Conservation (phyloP, 139 green algal genomes). For the Picochlorum sp. region DNA sequence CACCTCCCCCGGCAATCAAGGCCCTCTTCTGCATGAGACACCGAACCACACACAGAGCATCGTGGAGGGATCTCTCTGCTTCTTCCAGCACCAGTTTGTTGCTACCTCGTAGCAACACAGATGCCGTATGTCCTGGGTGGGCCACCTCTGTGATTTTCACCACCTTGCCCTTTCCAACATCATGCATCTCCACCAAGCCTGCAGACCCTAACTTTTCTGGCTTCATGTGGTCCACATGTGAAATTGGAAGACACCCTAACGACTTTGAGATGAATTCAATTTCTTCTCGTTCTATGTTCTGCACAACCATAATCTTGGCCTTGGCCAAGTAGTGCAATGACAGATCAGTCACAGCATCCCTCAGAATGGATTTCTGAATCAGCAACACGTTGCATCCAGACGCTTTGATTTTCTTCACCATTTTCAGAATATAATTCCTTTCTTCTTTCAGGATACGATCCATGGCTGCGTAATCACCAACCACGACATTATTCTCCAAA, state of each 20-base stretch:
- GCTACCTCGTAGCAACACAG: slow-evolving; percentile 86
- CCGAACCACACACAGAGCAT: slow-evolving; percentile 85
- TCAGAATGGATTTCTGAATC: slow-evolving; percentile 97
- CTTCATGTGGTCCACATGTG: slow-evolving; percentile 92
- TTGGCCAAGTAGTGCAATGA: slow-evolving; percentile 97
- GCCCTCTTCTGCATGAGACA: slow-evolving; percentile 94
- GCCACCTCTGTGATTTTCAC: slow-evolving; percentile 92
- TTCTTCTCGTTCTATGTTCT: slow-evolving; percentile 95
- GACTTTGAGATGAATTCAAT: slow-evolving; percentile 98
- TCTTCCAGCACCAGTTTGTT: slow-evolving; percentile 92
- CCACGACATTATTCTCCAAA: slow-evolving; percentile 95
- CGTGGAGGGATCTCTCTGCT: slow-evolving; percentile 86
- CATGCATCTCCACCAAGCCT: slow-evolving; percentile 75
- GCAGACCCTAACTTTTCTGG: slow-evolving; percentile 90
- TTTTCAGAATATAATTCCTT: slow-evolving; percentile 95
- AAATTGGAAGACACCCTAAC: slow-evolving; percentile 89
- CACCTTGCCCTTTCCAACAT: slow-evolving; percentile 62
- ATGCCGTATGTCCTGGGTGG: slow-evolving; percentile 78
- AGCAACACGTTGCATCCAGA: slow-evolving; percentile 96
- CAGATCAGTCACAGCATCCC: slow-evolving; percentile 94
- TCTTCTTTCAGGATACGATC: slow-evolving; percentile 78
- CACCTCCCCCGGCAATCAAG: slow-evolving; percentile 84
- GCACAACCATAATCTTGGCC: slow-evolving; percentile 99
- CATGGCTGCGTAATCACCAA: slow-evolving; percentile 44
- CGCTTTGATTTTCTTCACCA: slow-evolving; percentile 97